A percentile compares a stretch with the other conserved stretches of the same genome.
phyloP scores from a whole-genome alignment of 495 filamentous ascomycete species.

The Aspergillus funiculosus region DNA sequence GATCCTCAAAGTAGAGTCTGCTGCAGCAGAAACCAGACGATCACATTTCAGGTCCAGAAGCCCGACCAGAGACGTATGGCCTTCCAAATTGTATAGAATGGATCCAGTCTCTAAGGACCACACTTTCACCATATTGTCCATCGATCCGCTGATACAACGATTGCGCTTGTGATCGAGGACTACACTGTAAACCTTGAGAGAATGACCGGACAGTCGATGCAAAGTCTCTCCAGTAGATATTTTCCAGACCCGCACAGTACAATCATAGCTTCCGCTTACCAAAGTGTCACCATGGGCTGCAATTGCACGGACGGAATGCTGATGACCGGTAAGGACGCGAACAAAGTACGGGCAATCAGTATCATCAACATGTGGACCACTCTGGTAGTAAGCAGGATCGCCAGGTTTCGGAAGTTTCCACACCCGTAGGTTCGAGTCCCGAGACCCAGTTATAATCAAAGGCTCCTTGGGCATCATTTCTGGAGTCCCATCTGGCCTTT shows the following conservation, averaged over 20 bases:
- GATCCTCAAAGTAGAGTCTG: slow-evolving; percentile 90
- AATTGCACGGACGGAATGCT: slow-evolving; percentile 95
- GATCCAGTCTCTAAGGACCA: slow-evolving; percentile 92
- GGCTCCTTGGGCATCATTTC: slow-evolving; percentile 88
- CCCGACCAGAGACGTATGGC: slow-evolving; percentile 89
- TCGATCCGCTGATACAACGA: slow-evolving; percentile 94
- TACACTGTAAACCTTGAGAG: slow-evolving; percentile 94
- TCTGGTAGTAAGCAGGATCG: slow-evolving; percentile 68
- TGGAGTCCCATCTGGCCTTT: slow-evolving; percentile 61
- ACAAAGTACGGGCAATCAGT: slow-evolving; percentile 90
- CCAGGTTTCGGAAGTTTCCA: slow-evolving; percentile 89
- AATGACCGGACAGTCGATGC: slow-evolving; percentile 81
- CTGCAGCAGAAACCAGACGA: slow-evolving; percentile 87
- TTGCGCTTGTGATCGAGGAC: slow-evolving; percentile 89
- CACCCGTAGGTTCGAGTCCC: slow-evolving; percentile 88
- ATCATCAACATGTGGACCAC: slow-evolving; percentile 68
- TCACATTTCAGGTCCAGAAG: slow-evolving; percentile 83
- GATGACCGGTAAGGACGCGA: slow-evolving; percentile 77
- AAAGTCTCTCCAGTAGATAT: slow-evolving; percentile 91
- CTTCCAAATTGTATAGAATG: slow-evolving; percentile 84
- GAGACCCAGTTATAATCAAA: slow-evolving; percentile 93
- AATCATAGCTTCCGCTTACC: slow-evolving; percentile 99
- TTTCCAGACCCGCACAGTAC: slow-evolving; percentile 92
- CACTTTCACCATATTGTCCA: slow-evolving; percentile 97
- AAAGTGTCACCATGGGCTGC: slow-evolving; percentile 92